A percentile compares a stretch with the other conserved stretches of the same genome.
Evolutionary conservation across 345 rosid species (phyloP).

Genomic region (Hevea brasiliensis): DNA sequence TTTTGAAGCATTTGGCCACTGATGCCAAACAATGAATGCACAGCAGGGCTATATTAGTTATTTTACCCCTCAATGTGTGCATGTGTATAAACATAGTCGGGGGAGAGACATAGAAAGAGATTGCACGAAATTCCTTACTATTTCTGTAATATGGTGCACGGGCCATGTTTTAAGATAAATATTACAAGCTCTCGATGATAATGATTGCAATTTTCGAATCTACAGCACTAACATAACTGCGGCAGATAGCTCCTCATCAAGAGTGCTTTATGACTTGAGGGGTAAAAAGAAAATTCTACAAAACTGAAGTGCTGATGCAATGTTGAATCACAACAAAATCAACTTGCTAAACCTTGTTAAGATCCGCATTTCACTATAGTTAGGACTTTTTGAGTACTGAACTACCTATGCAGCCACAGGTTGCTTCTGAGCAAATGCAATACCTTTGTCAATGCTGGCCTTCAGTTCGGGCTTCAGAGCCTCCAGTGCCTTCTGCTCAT

Average conservation of each 20-base stretch:
- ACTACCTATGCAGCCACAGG: conserved; percentile 47
- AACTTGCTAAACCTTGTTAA: not conserved
- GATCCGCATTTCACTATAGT: not conserved
- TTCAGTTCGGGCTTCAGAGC: conserved; percentile 74
- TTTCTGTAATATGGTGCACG: conserved; percentile 7
- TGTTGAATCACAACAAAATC: conserved; percentile 15
- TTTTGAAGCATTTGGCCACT: too few species aligned
- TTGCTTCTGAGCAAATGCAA: conserved; percentile 67
- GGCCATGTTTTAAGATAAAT: conserved; percentile 23
- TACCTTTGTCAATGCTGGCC: conserved; percentile 86
- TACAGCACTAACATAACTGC: conserved; percentile 26
- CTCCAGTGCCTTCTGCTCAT: conserved; percentile 83
- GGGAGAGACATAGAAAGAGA: too few species aligned
- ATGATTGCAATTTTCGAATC: conserved; percentile 11
- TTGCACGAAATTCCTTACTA: not conserved
- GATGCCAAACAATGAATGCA: too few species aligned
- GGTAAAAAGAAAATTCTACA: conserved; percentile 26
- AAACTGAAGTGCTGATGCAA: conserved; percentile 32
- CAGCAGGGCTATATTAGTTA: too few species aligned
- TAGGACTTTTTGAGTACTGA: not conserved
- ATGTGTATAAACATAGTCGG: too few species aligned
- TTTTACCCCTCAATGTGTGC: too few species aligned
- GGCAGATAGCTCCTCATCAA: conserved; percentile 4
- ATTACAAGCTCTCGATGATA: conserved; percentile 16
- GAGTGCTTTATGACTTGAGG: conserved; percentile 8